phyloP scores from a whole-genome alignment of 768 basidiomycete genomes.

The Psilocybe cubensis region DNA sequence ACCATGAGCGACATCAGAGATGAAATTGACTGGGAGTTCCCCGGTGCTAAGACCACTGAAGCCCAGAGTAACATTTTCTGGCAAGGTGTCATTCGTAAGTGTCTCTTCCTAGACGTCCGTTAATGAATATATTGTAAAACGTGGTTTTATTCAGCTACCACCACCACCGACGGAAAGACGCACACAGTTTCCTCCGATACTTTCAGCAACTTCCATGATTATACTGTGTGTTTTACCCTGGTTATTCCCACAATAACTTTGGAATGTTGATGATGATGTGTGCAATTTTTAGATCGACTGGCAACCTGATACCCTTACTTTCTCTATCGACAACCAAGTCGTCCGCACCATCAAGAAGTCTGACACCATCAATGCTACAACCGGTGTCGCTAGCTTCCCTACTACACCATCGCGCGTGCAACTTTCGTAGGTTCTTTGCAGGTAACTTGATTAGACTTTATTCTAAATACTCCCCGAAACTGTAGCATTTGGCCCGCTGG shows the following conservation, averaged over 20 bases:
- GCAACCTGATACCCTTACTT: conserved; percentile 69
- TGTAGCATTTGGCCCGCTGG: conserved; percentile 82
- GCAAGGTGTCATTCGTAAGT: conserved; percentile 71
- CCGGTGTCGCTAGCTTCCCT: conserved; percentile 70
- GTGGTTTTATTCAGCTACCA: conserved; percentile 34
- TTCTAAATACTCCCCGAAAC: conserved; percentile 13
- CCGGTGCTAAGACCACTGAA: conserved; percentile 60
- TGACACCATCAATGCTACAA: conserved; percentile 51
- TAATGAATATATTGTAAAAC: neutral
- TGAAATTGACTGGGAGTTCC: conserved; percentile 90
- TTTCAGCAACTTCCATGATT: conserved; percentile 74
- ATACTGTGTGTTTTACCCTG: conserved; percentile 53
- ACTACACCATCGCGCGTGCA: conserved; percentile 82
- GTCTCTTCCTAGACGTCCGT: neutral
- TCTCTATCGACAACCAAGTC: conserved; percentile 68
- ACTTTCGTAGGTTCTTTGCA: conserved; percentile 56
- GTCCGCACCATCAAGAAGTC: conserved; percentile 71
- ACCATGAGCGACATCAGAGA: conserved; percentile 85
- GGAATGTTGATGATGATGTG: neutral
- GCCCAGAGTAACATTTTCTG: conserved; percentile 86
- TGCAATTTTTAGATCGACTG: conserved; percentile 69
- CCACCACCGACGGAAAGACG: conserved; percentile 54
- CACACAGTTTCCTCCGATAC: conserved; percentile 61
- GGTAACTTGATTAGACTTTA: neutral
- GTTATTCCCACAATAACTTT: neutral